Evolutionary conservation across 768 basidiomycete genomes (phyloP), one percentile per base, ranked within the genome.

Genomic region (Agrocybe praecox): DNA sequence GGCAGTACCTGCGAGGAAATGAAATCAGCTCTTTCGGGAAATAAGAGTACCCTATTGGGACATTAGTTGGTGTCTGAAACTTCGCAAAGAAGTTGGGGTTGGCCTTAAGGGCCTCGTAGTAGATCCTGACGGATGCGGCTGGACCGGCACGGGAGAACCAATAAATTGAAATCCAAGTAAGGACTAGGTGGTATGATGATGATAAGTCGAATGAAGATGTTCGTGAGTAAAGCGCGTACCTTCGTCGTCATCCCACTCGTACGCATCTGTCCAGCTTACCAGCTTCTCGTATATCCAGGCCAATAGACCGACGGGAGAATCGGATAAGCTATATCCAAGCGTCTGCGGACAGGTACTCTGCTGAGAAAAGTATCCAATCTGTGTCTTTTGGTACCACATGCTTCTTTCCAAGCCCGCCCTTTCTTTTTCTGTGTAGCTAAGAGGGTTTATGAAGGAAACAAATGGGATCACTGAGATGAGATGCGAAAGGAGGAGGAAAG

Each of bases 131-230:
- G 0, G 85, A 79, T 0, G 85, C 83, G 2, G 84, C 74, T 2
- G 86, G 85, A 0, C 86, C 84, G 0, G 79, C 76, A 2, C 79
- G 76, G 4, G 84, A 86, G 68, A 87, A 85, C 73, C 76, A 79
- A 60, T 84, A 86, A 17, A 85, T 73, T 1, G 83, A 85, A 5
- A 84, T 65, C 84, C 85, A 88, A 0, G 82, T 84, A 23, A 88
- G 62, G 1, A 86, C 85, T 86, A 18, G 10, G 47, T 22, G 15
- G 18, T 26, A 29, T 49, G 47, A 12, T 26, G 21, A 23, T 14
- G 14, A 4, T 17, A 48, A 23, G 46, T 8, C 14, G 15, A 26
- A 14, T 18, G 33, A 22, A 47, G 33, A 9, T 15, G 33, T 40
- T 40, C 26, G 9, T 29, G 9, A 29, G 4, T 40, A 71, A 5